Conservation (phyloP, 805 yeast species). For the Teunomyces stri region DNA sequence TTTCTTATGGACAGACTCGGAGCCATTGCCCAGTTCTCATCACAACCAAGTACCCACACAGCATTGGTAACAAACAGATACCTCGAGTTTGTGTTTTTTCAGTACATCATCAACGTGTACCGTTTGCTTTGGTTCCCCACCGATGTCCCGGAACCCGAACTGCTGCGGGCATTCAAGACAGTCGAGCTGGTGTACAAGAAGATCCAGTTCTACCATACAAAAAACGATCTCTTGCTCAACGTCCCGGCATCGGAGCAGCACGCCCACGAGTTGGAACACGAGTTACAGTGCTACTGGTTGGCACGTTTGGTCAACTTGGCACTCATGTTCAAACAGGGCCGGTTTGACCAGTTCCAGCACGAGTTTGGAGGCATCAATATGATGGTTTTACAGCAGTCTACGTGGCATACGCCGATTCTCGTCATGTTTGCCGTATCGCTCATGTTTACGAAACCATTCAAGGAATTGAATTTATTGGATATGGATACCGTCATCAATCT, state of each 20-base stretch:
- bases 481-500: constrained; percentile 16
- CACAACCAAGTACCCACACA: constrained; percentile 21
- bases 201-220: constrained; percentile 20
- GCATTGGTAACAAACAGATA: constrained; percentile 22
- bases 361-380: constrained; percentile 7
- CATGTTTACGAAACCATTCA: constrained; percentile 29
- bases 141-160: constrained; percentile 2
- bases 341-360: constrained; percentile 22
- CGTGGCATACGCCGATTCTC: constrained; percentile 19
- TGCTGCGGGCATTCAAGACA: constrained; percentile 5
- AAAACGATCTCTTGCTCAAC: constrained; percentile 17
- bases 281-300: constrained; percentile 21
- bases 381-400: background rate
- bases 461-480: constrained; percentile 23
- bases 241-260: constrained; percentile 3
- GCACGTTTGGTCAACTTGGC: constrained; percentile 21
- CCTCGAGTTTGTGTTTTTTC: constrained; percentile 29
- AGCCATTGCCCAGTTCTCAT: constrained; percentile 19
- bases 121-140: constrained; percentile 21
- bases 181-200: constrained; percentile 19
- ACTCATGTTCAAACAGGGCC: constrained; percentile 23
- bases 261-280: constrained; percentile 9
- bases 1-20: constrained; percentile 15
- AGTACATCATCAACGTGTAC: constrained; percentile 19
- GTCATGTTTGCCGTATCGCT: constrained; percentile 23